Evolutionary conservation across 1,284 basidiomycete genomes (phyloP).

Genomic region (Ceratobasidium sp.): DNA sequence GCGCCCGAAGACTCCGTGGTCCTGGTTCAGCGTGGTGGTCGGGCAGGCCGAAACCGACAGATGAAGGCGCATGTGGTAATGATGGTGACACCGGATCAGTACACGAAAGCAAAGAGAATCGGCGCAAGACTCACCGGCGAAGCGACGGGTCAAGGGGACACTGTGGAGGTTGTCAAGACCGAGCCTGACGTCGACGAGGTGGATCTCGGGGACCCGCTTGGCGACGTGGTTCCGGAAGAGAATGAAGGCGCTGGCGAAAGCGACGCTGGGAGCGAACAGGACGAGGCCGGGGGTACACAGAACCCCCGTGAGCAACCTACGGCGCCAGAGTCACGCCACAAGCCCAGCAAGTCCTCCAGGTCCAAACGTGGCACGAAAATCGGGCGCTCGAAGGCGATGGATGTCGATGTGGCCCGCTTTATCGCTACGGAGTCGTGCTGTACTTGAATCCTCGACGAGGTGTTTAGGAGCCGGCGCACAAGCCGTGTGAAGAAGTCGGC

Average conservation of each 20-base stretch:
- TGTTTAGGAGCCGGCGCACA: background rate
- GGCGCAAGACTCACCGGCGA: background rate
- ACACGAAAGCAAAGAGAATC: background rate
- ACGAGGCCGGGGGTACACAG: background rate
- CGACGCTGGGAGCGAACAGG: background rate
- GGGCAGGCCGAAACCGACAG: background rate
- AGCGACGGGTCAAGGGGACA: background rate
- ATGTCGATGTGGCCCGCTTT: conserved; percentile 4
- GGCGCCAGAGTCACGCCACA: background rate
- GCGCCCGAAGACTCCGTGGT: background rate
- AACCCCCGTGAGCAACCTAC: background rate
- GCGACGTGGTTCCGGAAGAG: background rate
- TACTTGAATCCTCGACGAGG: background rate
- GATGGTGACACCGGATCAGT: conserved; percentile 12
- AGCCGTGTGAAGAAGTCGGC: background rate
- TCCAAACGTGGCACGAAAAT: background rate
- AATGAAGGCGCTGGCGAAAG: background rate
- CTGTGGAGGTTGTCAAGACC: background rate
- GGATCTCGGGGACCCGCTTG: background rate
- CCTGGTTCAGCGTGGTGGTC: background rate
- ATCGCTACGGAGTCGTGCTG: background rate
- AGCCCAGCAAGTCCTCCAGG: background rate
- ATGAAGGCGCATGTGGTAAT: background rate
- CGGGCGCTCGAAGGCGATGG: conserved; percentile 1
- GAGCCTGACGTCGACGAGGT: background rate